Conservation (phyloP, 495 filamentous ascomycete species). For the Aspergillus nanangensis region DNA sequence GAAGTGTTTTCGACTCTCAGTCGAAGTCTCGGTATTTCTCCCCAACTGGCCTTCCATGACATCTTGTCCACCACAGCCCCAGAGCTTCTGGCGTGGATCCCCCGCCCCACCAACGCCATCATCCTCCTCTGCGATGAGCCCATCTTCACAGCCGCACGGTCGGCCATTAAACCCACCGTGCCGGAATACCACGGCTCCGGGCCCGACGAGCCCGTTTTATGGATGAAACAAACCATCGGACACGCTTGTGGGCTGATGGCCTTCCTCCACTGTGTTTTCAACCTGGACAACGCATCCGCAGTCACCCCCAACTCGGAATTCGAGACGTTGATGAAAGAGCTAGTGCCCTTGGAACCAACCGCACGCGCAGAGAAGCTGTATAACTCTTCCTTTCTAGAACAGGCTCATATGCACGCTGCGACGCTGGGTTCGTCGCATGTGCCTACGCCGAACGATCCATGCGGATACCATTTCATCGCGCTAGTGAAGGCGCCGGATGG, state of each 20-base stretch:
- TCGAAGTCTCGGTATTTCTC: constrained; percentile 49
- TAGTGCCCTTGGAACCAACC: constrained; percentile 32
- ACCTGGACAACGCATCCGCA: constrained; percentile 40
- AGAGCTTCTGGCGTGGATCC: constrained; percentile 50
- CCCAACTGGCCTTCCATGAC: constrained; percentile 53
- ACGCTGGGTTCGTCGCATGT: constrained; percentile 60
- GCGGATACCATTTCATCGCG: constrained; percentile 71
- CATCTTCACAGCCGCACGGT: constrained; percentile 35
- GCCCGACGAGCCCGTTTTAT: constrained; percentile 49
- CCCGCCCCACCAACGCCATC: constrained; percentile 53
- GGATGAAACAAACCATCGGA: constrained; percentile 63
- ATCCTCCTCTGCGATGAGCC: constrained; percentile 51
- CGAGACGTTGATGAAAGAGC: constrained; percentile 18
- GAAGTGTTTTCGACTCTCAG: constrained; percentile 51
- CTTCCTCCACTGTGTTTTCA: constrained; percentile 53
- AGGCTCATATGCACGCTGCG: constrained; percentile 67
- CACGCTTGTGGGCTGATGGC: constrained; percentile 64
- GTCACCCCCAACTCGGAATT: constrained; percentile 30
- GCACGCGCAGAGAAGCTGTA: constrained; percentile 65
- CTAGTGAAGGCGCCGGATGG: constrained; percentile 68
- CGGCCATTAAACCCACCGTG: constrained; percentile 25
- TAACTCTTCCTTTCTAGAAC: constrained; percentile 59
- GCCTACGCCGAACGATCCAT: constrained; percentile 57
- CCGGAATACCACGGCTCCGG: constrained; percentile 47
- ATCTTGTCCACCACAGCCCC: constrained; percentile 51